Evolutionary conservation across 2,329 filamentous ascomycete species (phyloP).

Genomic region (Verticillium isaacii): DNA sequence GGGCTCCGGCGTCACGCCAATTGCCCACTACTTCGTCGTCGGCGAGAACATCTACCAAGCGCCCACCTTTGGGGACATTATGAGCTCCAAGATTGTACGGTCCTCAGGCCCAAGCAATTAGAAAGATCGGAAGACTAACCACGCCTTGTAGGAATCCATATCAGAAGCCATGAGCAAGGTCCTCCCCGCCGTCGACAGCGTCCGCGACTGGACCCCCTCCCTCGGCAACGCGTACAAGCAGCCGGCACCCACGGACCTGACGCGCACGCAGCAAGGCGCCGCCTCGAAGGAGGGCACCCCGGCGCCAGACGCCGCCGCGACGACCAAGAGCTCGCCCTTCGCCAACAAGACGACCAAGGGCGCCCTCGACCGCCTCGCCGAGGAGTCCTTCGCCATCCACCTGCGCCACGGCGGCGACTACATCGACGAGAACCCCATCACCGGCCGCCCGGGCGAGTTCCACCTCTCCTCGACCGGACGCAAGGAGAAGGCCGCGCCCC

Average conservation of each 20-base stretch:
- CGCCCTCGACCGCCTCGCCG: slow-evolving; percentile 41
- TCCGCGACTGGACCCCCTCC: slow-evolving; percentile 51
- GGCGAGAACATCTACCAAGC: slow-evolving; percentile 66
- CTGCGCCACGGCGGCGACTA: slow-evolving; percentile 59
- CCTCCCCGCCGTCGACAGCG: slow-evolving; percentile 44
- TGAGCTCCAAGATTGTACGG: slow-evolving; percentile 52
- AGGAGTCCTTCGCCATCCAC: slow-evolving; percentile 54
- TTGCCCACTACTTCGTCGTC: slow-evolving; percentile 59
- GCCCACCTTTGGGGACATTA: slow-evolving; percentile 53
- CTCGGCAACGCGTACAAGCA: slow-evolving; percentile 47
- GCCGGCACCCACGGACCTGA: slow-evolving; percentile 20
- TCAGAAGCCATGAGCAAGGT: slow-evolving; percentile 43
- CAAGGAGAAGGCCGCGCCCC: slow-evolving; percentile 30
- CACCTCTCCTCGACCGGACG: slow-evolving; percentile 58
- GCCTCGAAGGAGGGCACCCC: slow-evolving; percentile 42
- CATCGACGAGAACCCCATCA: slow-evolving; percentile 65
- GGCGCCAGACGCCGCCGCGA: slow-evolving; percentile 30
- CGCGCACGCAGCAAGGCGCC: slow-evolving; percentile 17
- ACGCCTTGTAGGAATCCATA: slow-evolving; percentile 7
- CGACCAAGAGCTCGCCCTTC: slow-evolving; percentile 19
- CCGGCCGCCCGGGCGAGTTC: slow-evolving; percentile 61
- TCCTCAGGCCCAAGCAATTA: not conserved
- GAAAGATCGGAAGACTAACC: not conserved
- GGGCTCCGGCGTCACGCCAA: slow-evolving; percentile 48
- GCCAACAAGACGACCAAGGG: slow-evolving; percentile 33